These are phyloP conservation scores for Camptophora hylomeconis DNA, from an alignment of 2,329 filamentous ascomycete species.

Conservation along the genomic window DNA sequence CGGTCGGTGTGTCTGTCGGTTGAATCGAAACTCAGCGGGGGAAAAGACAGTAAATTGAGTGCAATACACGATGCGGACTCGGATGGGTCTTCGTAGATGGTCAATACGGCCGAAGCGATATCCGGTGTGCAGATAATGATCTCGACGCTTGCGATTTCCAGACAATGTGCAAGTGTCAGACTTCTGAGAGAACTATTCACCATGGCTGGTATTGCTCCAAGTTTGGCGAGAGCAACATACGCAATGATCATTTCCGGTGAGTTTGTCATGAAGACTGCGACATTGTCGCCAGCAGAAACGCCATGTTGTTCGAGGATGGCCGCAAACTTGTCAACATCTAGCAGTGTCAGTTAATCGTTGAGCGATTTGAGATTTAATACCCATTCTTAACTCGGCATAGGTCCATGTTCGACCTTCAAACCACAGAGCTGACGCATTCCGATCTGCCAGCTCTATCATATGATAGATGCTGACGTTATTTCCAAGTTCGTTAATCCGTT, in stretches of 20 bases:
- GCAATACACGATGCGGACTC: constrained; percentile 23
- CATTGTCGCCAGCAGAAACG: constrained; percentile 27
- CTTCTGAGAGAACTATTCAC: constrained; percentile 36
- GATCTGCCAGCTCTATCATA: constrained; percentile 29
- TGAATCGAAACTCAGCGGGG: not conserved
- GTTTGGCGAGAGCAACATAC: constrained; percentile 31
- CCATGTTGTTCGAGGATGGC: constrained; percentile 10
- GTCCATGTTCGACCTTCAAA: constrained; percentile 37
- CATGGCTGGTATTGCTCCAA: constrained; percentile 32
- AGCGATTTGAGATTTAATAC: constrained; percentile 19
- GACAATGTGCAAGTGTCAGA: constrained; percentile 33
- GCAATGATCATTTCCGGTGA: constrained; percentile 36
- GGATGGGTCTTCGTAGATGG: not conserved
- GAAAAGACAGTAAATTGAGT: constrained; percentile 27
- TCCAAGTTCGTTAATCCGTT: not conserved
- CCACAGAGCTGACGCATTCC: constrained; percentile 31
- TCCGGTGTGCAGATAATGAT: constrained; percentile 33
- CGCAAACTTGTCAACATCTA: constrained; percentile 5
- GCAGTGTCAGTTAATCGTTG: not conserved
- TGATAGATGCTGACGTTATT: constrained; percentile 1
- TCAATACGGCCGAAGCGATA: constrained; percentile 22
- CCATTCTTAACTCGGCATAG: constrained; percentile 30
- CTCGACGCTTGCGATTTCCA: constrained; percentile 28
- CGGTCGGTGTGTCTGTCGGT: not conserved
- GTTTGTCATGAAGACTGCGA: constrained; percentile 36